These are phyloP conservation scores for Nannizziopsis barbatae DNA, from an alignment of 2,329 filamentous ascomycete genomes.

Conservation along the genomic window DNA sequence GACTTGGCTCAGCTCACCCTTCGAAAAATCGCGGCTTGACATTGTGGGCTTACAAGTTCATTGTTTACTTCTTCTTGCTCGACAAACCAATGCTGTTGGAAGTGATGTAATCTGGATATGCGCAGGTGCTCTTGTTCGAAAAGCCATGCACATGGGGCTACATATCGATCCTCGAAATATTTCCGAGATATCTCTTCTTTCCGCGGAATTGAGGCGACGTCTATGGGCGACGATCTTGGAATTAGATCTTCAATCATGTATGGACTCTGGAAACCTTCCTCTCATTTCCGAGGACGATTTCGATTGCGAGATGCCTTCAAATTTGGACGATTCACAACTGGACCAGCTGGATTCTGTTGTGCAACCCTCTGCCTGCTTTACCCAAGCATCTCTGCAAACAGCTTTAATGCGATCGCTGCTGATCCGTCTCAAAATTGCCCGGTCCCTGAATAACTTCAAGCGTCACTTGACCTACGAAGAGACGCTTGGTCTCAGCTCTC, in stretches of 20 bases:
- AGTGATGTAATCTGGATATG: conserved; percentile 29
- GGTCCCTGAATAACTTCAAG: conserved; percentile 40
- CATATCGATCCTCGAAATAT: conserved; percentile 31
- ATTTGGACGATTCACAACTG: conserved; percentile 30
- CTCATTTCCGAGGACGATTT: conserved; percentile 28
- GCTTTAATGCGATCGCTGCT: conserved; percentile 37
- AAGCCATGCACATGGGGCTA: conserved; percentile 35
- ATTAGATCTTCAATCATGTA: conserved; percentile 30
- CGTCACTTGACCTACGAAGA: conserved; percentile 38
- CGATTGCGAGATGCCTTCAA: conserved; percentile 29
- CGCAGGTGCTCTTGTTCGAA: conserved; percentile 31
- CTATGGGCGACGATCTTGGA: conserved; percentile 37
- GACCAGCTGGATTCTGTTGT: conserved; percentile 3
- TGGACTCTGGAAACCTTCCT: conserved; percentile 27
- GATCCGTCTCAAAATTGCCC: conserved; percentile 36
- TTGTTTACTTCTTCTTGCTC: conserved; percentile 26
- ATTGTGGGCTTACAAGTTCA: conserved; percentile 27
- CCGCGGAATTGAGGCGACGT: conserved; percentile 35
- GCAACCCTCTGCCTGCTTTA: conserved; percentile 30
- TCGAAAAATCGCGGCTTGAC: conserved; percentile 24
- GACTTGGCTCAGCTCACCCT: conserved; percentile 25
- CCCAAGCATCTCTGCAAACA: conserved; percentile 43
- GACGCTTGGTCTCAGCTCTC: conserved; percentile 38
- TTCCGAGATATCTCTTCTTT: conserved; percentile 31
- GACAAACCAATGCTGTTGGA: conserved; percentile 24